Conservation (phyloP, 176 grass and related monocot species). For the Aegilops speltoides region DNA sequence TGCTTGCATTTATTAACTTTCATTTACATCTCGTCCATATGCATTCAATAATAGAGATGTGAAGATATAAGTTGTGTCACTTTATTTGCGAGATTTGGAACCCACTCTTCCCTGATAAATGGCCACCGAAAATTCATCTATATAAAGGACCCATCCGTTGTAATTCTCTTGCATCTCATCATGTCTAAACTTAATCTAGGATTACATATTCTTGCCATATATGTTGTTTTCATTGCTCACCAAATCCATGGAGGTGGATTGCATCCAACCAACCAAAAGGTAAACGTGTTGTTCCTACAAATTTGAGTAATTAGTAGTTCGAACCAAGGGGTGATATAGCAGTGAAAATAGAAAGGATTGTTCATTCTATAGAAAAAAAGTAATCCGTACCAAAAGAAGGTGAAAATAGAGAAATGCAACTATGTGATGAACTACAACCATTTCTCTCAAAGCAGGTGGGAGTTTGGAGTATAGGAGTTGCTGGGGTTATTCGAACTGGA, state of each 20-base stretch:
- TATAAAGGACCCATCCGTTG: background rate
- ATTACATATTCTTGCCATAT: background rate
- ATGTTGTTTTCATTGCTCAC: background rate
- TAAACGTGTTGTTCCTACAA: background rate
- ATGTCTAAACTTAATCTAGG: background rate
- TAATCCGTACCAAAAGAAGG: too few species aligned
- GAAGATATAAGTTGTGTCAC: background rate
- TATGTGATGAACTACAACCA: background rate
- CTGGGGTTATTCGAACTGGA: background rate
- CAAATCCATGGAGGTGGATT: background rate
- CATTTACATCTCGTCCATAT: background rate
- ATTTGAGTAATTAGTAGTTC: background rate
- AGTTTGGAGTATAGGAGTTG: background rate
- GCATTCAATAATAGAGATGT: background rate
- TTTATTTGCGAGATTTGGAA: background rate
- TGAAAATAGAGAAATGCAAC: background rate
- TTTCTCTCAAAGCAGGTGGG: background rate
- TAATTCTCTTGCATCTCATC: background rate
- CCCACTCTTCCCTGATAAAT: background rate
- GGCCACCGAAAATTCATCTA: background rate
- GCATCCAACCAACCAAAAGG: background rate
- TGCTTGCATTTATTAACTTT: background rate
- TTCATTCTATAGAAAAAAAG: background rate
- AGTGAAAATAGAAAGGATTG: background rate
- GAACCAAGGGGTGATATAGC: background rate